Evolutionary conservation across 1,139 yeast genomes (phyloP).

Genomic region (Keqinozyma sinolaborantium): DNA sequence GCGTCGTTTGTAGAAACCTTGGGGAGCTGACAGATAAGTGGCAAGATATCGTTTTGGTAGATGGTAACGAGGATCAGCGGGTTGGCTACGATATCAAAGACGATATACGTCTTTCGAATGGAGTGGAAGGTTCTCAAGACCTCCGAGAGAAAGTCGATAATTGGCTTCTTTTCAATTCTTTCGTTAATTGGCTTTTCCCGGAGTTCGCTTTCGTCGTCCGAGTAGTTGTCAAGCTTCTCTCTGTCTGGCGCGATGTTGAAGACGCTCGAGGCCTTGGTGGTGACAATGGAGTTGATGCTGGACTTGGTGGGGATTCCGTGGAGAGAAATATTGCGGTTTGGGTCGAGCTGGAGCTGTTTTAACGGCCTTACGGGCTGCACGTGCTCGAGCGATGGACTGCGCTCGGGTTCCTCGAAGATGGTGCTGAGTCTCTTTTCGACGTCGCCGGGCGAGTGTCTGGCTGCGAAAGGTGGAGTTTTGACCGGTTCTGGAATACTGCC

Average conservation of each 20-base stretch:
- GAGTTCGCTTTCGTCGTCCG: neutral
- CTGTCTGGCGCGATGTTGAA: neutral
- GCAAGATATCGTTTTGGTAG: neutral
- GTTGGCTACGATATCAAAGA: neutral
- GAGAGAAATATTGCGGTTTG: slow-evolving; percentile 10
- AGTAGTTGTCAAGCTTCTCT: neutral
- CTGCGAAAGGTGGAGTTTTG: too few relatives aligned
- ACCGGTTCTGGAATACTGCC: slow-evolving; percentile 1
- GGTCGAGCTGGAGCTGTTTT: too few relatives aligned
- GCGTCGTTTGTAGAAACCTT: neutral
- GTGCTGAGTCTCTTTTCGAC: slow-evolving; percentile 2
- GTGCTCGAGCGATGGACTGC: neutral
- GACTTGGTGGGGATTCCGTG: slow-evolving; percentile 17
- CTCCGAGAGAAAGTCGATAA: neutral
- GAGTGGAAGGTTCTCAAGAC: neutral
- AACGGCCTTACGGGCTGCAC: slow-evolving; percentile 2
- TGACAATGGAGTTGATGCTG: slow-evolving; percentile 5
- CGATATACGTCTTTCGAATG: neutral
- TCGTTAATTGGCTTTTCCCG: too few relatives aligned
- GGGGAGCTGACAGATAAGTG: neutral
- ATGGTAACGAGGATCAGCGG: neutral
- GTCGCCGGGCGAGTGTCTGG: slow-evolving; percentile 1
- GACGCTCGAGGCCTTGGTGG: slow-evolving; percentile 2
- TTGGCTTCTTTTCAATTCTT: neutral
- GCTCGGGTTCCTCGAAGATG: slow-evolving; percentile 2